Evolutionary conservation across 1,284 basidiomycete genomes (phyloP).

Genomic region (Apiotrichum gracile): DNA sequence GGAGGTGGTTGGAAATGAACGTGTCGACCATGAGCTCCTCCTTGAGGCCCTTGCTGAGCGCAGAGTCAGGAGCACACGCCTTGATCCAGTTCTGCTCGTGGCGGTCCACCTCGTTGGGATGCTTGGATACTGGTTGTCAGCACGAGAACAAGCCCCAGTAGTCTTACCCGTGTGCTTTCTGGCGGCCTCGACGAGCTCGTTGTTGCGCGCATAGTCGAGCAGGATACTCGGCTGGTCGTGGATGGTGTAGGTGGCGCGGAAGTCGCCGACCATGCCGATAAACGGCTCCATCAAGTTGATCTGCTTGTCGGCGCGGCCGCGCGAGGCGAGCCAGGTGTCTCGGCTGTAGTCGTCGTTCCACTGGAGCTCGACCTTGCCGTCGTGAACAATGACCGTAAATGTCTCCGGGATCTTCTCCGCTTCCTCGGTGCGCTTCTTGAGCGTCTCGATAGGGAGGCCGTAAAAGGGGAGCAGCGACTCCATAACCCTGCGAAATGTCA

Average conservation of each 20-base stretch:
- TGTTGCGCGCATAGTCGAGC: conserved; percentile 34
- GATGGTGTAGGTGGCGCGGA: conserved; percentile 45
- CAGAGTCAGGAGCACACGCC: conserved; percentile 41
- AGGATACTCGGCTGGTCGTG: conserved; percentile 48
- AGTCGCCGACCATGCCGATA: conserved; percentile 25
- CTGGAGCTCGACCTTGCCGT: conserved; percentile 46
- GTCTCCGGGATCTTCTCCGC: conserved; percentile 46
- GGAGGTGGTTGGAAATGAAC: conserved; percentile 38
- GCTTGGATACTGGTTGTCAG: conserved; percentile 3
- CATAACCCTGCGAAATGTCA: conserved; percentile 36
- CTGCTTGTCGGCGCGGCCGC: conserved; percentile 44
- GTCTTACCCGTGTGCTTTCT: conserved; percentile 25
- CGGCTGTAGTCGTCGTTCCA: conserved; percentile 49
- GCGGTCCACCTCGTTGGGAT: conserved; percentile 36
- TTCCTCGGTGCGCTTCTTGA: conserved; percentile 36
- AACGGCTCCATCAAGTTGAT: conserved; percentile 49
- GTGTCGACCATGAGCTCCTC: conserved; percentile 37
- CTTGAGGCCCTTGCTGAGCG: conserved; percentile 31
- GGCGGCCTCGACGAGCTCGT: conserved; percentile 39
- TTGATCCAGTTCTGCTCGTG: conserved; percentile 36
- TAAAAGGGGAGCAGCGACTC: conserved; percentile 44
- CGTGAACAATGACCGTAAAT: conserved; percentile 45
- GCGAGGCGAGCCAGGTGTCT: conserved; percentile 43
- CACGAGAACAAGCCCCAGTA: background rate
- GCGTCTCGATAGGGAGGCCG: conserved; percentile 36